A percentile compares a stretch with the other conserved stretches of the same genome.
Evolutionary conservation across 2,329 filamentous ascomycete species (phyloP).

Genomic region (Botrytis hyacinthi): DNA sequence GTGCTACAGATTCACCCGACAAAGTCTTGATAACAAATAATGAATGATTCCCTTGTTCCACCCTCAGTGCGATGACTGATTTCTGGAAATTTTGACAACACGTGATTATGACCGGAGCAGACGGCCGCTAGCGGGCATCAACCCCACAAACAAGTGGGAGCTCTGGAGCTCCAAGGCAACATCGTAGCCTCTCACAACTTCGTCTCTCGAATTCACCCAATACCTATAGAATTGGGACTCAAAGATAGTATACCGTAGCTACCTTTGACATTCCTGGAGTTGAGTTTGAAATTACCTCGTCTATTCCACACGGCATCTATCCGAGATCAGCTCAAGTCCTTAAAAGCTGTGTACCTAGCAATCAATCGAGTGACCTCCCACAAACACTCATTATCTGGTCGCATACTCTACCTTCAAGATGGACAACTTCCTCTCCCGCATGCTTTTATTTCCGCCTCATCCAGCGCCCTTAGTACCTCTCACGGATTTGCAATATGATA

Average conservation of each 20-base stretch:
- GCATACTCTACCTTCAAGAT: slow-evolving; percentile 27
- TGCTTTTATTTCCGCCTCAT: slow-evolving; percentile 44
- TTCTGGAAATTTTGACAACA: slow-evolving; percentile 3
- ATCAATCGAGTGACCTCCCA: neutral
- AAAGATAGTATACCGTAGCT: neutral
- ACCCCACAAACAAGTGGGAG: neutral
- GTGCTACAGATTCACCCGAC: neutral
- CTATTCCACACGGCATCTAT: neutral
- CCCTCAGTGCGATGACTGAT: slow-evolving; percentile 1
- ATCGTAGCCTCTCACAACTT: slow-evolving; percentile 10
- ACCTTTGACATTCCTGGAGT: neutral
- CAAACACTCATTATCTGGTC: slow-evolving; percentile 8
- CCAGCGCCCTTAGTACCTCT: slow-evolving; percentile 38
- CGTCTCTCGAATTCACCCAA: neutral
- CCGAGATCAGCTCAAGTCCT: neutral
- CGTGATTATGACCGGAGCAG: neutral
- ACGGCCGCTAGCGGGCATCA: neutral
- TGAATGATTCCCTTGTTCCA: slow-evolving; percentile 5
- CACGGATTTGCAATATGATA: slow-evolving; percentile 45
- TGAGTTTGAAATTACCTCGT: neutral
- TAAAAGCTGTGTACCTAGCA: neutral
- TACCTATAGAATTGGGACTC: neutral
- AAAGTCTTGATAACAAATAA: neutral
- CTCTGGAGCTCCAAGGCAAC: slow-evolving; percentile 17
- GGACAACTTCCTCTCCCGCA: slow-evolving; percentile 40